Conservation (phyloP, 768 basidiomycete genomes). For the Filobasidium floriforme region DNA sequence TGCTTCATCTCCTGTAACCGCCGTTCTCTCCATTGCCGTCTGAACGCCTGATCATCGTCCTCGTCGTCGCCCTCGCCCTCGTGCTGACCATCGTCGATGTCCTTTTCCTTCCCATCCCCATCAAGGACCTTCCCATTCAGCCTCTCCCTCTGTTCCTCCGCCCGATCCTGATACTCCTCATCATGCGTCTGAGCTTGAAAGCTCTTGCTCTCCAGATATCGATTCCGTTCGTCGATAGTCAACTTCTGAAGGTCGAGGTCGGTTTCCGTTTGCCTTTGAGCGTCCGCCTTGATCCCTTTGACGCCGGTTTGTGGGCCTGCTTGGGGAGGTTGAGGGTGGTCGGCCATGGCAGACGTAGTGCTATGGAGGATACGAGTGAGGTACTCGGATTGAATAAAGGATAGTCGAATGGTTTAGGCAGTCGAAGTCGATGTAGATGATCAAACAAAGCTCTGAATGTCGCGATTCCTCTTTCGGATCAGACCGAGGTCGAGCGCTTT, state of each 20-base stretch:
- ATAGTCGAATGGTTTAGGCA: too few species aligned
- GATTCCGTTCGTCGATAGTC: neutral
- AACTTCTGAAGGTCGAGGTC: neutral
- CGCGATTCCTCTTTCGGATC: too few species aligned
- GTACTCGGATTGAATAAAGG: neutral
- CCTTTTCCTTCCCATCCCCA: neutral
- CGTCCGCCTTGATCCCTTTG: neutral
- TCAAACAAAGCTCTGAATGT: too few species aligned
- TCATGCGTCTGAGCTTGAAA: constrained; percentile 6
- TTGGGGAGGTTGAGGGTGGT: neutral
- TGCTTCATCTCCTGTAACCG: neutral
- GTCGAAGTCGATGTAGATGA: too few species aligned
- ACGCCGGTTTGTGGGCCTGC: neutral
- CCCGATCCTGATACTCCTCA: neutral
- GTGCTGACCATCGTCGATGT: neutral
- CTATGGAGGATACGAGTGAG: neutral
- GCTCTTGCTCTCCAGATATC: neutral
- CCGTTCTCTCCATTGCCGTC: neutral
- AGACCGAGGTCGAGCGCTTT: too few species aligned
- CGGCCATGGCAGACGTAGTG: too few species aligned
- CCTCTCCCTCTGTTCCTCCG: neutral
- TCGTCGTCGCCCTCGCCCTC: neutral
- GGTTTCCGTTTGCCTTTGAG: neutral
- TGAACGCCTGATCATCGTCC: neutral
- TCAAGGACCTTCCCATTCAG: neutral